A percentile compares a stretch with the other conserved stretches of the same genome.
These are phyloP conservation scores for Penicillium ochrochloron DNA, from an alignment of 495 filamentous ascomycete species.

Conservation along the genomic window DNA sequence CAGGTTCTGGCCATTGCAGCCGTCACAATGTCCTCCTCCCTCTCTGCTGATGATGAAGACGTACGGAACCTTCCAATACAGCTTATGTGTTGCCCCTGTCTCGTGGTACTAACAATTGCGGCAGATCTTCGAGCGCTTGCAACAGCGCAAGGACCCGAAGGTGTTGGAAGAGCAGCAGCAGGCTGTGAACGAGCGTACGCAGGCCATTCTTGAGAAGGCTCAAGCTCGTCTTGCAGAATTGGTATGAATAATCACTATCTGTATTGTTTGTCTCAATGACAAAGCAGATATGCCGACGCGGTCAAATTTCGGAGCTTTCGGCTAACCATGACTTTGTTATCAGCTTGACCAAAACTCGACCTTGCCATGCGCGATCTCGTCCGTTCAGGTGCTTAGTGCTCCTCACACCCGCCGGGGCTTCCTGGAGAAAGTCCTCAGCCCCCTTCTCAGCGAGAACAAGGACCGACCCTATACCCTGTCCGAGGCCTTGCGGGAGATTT, in stretches of 20 bases:
- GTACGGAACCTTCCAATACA: conserved; percentile 25
- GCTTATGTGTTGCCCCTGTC: conserved; percentile 10
- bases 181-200: conserved; percentile 63
- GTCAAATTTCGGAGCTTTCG: conserved; percentile 10
- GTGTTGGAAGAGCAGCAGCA: conserved; percentile 64
- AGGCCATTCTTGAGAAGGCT: conserved; percentile 67
- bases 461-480: conserved; percentile 72
- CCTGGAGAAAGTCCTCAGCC: conserved; percentile 76
- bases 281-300: neutral
- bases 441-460: conserved; percentile 70
- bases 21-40: conserved; percentile 49
- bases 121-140: conserved; percentile 70
- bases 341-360: conserved; percentile 81
- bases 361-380: conserved; percentile 78
- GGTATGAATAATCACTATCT: conserved; percentile 33
- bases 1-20: conserved; percentile 43
- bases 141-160: conserved; percentile 63
- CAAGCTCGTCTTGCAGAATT: conserved; percentile 63
- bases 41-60: conserved; percentile 50
- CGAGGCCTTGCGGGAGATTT: conserved; percentile 74
- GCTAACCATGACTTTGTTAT: conserved; percentile 28
- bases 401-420: conserved; percentile 77
- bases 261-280: neutral
- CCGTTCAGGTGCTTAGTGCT: conserved; percentile 78
- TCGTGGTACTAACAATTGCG: conserved; percentile 10